Evolutionary conservation across 345 rosid genomes (phyloP).

Genomic region (Eucalyptus dawsonii): DNA sequence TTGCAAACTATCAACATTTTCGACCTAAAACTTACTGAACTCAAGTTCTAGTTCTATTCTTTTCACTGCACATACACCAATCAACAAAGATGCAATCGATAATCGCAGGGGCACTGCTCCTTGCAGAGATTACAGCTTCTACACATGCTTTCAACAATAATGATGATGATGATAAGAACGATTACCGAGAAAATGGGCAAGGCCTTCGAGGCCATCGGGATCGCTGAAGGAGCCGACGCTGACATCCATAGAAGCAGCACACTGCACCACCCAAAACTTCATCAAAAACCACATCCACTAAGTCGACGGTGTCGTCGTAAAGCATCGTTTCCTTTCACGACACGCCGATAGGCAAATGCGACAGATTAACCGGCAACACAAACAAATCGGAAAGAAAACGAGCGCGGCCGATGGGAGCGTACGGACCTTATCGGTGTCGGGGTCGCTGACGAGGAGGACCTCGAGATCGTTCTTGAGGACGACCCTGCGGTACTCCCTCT

Average conservation of each 20-base stretch:
- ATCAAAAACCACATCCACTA: neutral
- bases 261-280: conserved; percentile 20
- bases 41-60: neutral
- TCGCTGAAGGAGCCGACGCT: conserved; percentile 70
- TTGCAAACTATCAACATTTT: neutral
- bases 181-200: conserved; percentile 89
- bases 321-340: neutral
- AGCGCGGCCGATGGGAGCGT: neutral
- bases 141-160: neutral
- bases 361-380: neutral
- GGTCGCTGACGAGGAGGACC: conserved; percentile 76
- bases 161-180: neutral
- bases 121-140: neutral
- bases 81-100: neutral
- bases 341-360: neutral
- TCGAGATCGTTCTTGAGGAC: conserved; percentile 60
- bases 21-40: neutral
- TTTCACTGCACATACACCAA: neutral
- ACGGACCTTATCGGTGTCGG: conserved; percentile 73
- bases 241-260: conserved; percentile 92
- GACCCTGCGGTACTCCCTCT: conserved; percentile 56
- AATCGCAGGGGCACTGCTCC: neutral
- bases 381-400: neutral
- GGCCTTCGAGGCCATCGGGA: conserved; percentile 82
- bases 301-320: neutral